Evolutionary conservation across 495 filamentous ascomycete genomes (phyloP).

Genomic region (Cetradonia linearis): DNA sequence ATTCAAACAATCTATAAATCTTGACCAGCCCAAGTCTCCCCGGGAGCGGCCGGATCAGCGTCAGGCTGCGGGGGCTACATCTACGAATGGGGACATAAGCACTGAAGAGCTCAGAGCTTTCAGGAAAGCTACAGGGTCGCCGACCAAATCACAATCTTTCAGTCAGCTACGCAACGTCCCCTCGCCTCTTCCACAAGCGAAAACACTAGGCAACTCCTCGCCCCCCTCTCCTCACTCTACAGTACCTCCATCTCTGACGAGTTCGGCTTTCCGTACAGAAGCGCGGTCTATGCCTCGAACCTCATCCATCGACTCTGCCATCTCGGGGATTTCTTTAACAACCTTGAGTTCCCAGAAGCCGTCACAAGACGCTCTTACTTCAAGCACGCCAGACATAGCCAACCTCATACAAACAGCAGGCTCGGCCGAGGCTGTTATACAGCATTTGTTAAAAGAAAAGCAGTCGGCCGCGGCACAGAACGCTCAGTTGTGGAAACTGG

Average conservation of each 20-base stretch:
- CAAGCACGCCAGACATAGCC: slow-evolving; percentile 53
- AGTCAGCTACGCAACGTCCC: slow-evolving; percentile 24
- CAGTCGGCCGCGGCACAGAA: slow-evolving; percentile 80
- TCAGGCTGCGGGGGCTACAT: slow-evolving; percentile 7
- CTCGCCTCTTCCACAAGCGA: slow-evolving; percentile 19
- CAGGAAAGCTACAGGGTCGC: slow-evolving; percentile 10
- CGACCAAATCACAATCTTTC: slow-evolving; percentile 22
- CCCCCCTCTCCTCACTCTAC: slow-evolving; percentile 24
- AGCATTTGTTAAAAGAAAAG: slow-evolving; percentile 84
- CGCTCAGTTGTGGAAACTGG: slow-evolving; percentile 83
- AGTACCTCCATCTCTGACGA: slow-evolving; percentile 13
- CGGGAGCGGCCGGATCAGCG: slow-evolving; percentile 17
- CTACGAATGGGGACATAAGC: slow-evolving; percentile 10
- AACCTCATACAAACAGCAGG: slow-evolving; percentile 73
- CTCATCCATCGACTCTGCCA: slow-evolving; percentile 89
- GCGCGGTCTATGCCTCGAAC: slow-evolving; percentile 56
- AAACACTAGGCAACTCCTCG: slow-evolving; percentile 19
- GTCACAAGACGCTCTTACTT: slow-evolving; percentile 43
- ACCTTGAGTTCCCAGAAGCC: slow-evolving; percentile 52
- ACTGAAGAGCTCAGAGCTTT: neutral
- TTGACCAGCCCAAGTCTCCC: slow-evolving; percentile 20
- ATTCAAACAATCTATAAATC: slow-evolving; percentile 1
- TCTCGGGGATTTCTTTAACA: slow-evolving; percentile 71
- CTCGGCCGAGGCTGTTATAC: slow-evolving; percentile 79
- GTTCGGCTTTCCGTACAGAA: slow-evolving; percentile 24